phyloP scores from a whole-genome alignment of 2,329 filamentous ascomycete species.

The Aspergillus sp. region DNA sequence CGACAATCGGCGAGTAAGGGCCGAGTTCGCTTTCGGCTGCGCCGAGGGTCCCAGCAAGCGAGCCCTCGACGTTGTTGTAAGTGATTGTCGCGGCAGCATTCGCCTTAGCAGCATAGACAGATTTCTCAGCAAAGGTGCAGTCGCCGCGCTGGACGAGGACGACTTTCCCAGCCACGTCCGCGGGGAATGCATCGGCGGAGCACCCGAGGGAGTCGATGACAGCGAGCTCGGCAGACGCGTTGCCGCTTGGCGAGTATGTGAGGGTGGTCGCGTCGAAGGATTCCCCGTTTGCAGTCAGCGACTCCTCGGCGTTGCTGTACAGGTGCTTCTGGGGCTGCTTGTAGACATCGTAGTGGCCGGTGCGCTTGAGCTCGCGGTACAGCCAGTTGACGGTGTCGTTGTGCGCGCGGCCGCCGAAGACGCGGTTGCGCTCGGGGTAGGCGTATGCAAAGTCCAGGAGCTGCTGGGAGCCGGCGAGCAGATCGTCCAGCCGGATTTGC shows the following conservation, averaged over 20 bases:
- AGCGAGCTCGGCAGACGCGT: constrained; percentile 48
- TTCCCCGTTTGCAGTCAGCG: constrained; percentile 57
- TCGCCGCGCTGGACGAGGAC: constrained; percentile 68
- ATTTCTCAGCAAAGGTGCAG: constrained; percentile 72
- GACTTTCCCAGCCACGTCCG: constrained; percentile 59
- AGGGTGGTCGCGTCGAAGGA: constrained; percentile 56
- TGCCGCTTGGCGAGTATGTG: constrained; percentile 60
- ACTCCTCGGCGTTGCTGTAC: constrained; percentile 60
- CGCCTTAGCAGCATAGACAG: constrained; percentile 64
- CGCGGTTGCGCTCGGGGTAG: constrained; percentile 30
- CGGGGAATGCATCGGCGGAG: constrained; percentile 63
- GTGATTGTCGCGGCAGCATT: constrained; percentile 72
- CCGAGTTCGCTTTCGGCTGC: constrained; percentile 51
- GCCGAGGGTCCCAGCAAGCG: constrained; percentile 67
- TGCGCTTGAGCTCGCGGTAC: constrained; percentile 51
- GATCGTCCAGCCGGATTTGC: constrained; percentile 54
- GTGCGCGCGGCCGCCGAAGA: constrained; percentile 53
- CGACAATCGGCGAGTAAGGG: constrained; percentile 60
- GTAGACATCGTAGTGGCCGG: constrained; percentile 36
- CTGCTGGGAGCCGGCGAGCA: constrained; percentile 60
- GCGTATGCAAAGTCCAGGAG: constrained; percentile 43
- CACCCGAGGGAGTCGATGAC: constrained; percentile 65
- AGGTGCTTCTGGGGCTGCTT: constrained; percentile 63
- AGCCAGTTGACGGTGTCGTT: constrained; percentile 65
- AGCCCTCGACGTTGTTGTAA: constrained; percentile 69